These are phyloP conservation scores for Rauvolfia tetraphylla DNA, from an alignment of 257 asterid species.

Conservation along the genomic window DNA sequence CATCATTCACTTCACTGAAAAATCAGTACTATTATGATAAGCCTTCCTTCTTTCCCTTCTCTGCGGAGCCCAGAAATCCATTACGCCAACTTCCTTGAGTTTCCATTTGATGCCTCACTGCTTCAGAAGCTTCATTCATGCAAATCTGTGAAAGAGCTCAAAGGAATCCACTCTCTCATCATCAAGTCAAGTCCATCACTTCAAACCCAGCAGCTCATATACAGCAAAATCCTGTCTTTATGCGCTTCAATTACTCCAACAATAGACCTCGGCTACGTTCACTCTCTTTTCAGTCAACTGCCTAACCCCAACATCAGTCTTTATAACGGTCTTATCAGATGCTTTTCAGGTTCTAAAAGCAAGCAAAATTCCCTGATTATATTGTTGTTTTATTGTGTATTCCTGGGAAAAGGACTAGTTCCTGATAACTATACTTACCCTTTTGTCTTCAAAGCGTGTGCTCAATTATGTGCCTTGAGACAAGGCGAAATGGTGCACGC, in stretches of 20 bases:
- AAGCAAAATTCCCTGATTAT: constrained; percentile 16
- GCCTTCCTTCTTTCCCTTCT: constrained; percentile 1
- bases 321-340: constrained; percentile 25
- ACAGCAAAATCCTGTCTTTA: constrained; percentile 28
- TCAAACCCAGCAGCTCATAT: constrained; percentile 29
- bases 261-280: constrained; percentile 28
- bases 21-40: not conserved
- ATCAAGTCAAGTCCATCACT: constrained; percentile 29
- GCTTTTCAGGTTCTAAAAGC: constrained; percentile 17
- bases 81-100: not conserved
- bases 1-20: not conserved
- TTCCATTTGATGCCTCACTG: constrained; percentile 12
- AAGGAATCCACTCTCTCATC: constrained; percentile 26
- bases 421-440: constrained; percentile 41
- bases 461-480: constrained; percentile 24
- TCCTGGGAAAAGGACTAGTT: constrained; percentile 29
- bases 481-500: constrained; percentile 34
- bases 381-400: constrained; percentile 20
- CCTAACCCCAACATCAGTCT: constrained; percentile 19
- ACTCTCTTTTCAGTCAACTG: constrained; percentile 26
- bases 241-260: constrained; percentile 26
- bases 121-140: constrained; percentile 25
- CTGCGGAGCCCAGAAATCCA: constrained; percentile 1
- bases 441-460: constrained; percentile 38
- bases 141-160: constrained; percentile 33